Evolutionary conservation across 2,329 filamentous ascomycete species (phyloP).

Genomic region (Acephala macrosclerotiorum): DNA sequence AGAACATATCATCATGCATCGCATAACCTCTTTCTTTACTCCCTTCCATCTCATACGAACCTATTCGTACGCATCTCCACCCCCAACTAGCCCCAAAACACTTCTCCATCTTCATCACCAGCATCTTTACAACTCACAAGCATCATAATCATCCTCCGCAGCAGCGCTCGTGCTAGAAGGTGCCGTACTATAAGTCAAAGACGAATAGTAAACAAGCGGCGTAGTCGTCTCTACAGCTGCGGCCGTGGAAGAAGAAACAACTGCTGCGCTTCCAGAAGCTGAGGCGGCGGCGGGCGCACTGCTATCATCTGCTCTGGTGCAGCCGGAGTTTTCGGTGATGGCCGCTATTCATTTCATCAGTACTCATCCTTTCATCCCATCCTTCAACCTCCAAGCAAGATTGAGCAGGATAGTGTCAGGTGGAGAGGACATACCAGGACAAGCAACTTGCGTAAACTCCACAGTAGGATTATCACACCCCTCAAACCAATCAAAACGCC

Average conservation of each 20-base stretch:
- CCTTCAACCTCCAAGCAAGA: too few species aligned
- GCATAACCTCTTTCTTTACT: background rate
- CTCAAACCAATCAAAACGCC: conserved; percentile 61
- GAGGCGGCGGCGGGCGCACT: conserved; percentile 14
- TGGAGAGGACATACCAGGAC: conserved; percentile 43
- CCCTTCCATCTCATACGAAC: too few species aligned
- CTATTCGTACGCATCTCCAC: background rate
- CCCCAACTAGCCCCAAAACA: too few species aligned
- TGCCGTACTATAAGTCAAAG: background rate
- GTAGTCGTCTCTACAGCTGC: background rate
- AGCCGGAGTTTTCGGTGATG: conserved; percentile 52
- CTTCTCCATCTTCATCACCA: background rate
- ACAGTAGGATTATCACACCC: conserved; percentile 55
- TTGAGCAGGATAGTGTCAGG: background rate
- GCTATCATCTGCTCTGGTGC: conserved; percentile 35
- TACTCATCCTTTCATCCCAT: too few species aligned
- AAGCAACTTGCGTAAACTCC: conserved; percentile 53
- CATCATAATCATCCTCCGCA: background rate
- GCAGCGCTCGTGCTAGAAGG: background rate
- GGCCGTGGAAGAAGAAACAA: background rate
- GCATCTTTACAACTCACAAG: conserved; percentile 8
- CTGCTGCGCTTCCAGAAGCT: background rate
- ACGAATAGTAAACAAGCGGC: background rate
- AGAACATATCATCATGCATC: conserved; percentile 11
- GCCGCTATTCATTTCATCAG: conserved; percentile 36